Evolutionary conservation across 352 stramenopile genomes (phyloP), one percentile per base, ranked within the genome.

Genomic region (Globisporangium canariense): DNA sequence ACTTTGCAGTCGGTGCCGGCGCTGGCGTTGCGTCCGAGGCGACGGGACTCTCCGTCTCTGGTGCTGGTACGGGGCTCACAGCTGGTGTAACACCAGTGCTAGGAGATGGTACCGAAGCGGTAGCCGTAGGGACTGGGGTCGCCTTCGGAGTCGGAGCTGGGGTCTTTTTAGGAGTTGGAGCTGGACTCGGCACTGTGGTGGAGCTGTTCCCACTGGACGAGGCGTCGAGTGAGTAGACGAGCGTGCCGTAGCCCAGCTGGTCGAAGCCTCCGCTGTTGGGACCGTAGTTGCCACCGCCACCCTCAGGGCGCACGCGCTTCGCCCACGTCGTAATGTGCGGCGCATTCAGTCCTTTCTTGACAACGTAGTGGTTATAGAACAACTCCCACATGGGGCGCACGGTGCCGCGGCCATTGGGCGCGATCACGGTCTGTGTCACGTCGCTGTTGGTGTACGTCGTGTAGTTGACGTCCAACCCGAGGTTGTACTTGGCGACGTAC

Each of bases 401-500:
- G 6, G 20, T 51, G 5, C 64, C 64, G 13, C 64, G 64, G 14
- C 46, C 43, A 0, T 41, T 30, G 10, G 16, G 22, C 34, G 64
- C 65, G 43, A 69, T 69, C 28, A 36, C 49, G 4, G 58, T 51
- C 32, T 69, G 64, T 30, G 59, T 62, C 49, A 69, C 64, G 64
- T 67, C 64, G 51, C 64, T 69, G 49, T 69, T 69, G 4, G 16
- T 55, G 51, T 69, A 69, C 50, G 64, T 62, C 32, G 64, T 67
- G 30, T 67, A 69, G 14, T 41, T 47, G n/a, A 69, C 64, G 20
- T 66, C 40, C 25, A 62, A 4, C 0, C 64, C 64, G 10, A 67
- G 51, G 40, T 69, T 69, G 64, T 69, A 69, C 50, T 69, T 62
- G 8, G 64, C 64, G 30, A 69, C 58, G 22, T 69, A 69, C 16